Percentiles rank a stretch among this genome's conserved stretches.
phyloP scores from a whole-genome alignment of 2,329 filamentous ascomycete species.

The Coniella vitis region DNA sequence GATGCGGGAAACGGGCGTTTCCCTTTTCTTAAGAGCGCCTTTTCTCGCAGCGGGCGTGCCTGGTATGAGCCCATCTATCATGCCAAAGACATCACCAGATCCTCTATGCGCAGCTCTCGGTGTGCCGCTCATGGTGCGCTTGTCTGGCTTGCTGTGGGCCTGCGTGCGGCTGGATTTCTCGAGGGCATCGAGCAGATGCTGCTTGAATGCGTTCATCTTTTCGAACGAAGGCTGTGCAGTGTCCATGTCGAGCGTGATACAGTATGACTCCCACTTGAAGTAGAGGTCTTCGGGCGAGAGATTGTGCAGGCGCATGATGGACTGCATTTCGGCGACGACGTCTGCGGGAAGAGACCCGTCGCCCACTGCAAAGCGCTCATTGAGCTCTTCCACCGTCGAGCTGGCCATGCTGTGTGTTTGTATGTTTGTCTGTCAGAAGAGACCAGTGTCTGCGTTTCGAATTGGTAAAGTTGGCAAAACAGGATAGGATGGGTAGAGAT shows the following conservation, averaged over 20 bases:
- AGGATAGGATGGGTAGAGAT: too few species aligned
- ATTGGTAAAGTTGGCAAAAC: too few species aligned
- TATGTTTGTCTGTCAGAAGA: background rate
- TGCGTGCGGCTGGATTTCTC: conserved; percentile 65
- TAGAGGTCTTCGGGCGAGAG: conserved; percentile 81
- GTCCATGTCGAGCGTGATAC: conserved; percentile 84
- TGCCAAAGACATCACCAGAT: conserved; percentile 75
- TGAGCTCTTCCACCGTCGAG: conserved; percentile 32
- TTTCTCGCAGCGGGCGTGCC: conserved; percentile 49
- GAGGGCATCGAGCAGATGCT: conserved; percentile 75
- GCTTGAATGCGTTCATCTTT: conserved; percentile 72
- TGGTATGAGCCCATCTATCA: conserved; percentile 65
- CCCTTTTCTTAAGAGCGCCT: conserved; percentile 29
- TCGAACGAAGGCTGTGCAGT: conserved; percentile 66
- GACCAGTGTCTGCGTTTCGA: too few species aligned
- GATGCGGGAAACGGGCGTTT: conserved; percentile 41
- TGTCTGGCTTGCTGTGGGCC: conserved; percentile 55
- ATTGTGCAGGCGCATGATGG: conserved; percentile 77
- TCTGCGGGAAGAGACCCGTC: conserved; percentile 63
- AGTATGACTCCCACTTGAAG: conserved; percentile 99
- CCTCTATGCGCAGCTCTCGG: conserved; percentile 52
- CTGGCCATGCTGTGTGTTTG: conserved; percentile 30
- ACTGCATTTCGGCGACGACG: conserved; percentile 72
- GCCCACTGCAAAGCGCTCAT: conserved; percentile 47
- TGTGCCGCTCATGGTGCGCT: conserved; percentile 54